Evolutionary conservation across 495 filamentous ascomycete species (phyloP).

Genomic region (Copromyces sp.): DNA sequence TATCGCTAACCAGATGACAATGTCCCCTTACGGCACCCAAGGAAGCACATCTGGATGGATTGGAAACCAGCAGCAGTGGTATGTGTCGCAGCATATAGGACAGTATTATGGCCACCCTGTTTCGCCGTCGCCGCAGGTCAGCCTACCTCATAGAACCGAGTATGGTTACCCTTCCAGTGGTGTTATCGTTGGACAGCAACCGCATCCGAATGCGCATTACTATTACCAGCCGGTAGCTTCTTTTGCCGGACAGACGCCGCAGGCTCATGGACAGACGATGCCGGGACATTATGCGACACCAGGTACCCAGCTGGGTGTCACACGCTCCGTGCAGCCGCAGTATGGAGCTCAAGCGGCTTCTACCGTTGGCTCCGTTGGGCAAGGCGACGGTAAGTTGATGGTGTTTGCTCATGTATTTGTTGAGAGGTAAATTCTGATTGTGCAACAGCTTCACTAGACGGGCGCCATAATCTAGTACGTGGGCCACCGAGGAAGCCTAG

Average conservation of each 20-base stretch:
- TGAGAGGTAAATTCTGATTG: not conserved
- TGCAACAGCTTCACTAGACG: conserved; percentile 19
- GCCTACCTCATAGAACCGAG: conserved; percentile 21
- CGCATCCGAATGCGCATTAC: conserved; percentile 23
- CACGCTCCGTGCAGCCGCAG: conserved; percentile 5
- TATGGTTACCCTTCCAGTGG: conserved; percentile 29
- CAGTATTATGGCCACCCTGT: conserved; percentile 29
- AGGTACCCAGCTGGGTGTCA: conserved; percentile 3
- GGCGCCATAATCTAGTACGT: conserved; percentile 48
- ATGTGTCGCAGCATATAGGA: conserved; percentile 31
- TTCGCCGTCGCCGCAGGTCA: conserved; percentile 21
- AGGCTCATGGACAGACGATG: conserved; percentile 20
- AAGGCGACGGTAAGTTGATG: conserved; percentile 6
- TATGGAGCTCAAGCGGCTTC: not conserved
- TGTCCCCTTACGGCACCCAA: conserved; percentile 34
- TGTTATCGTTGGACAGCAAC: conserved; percentile 27
- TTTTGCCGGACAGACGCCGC: conserved; percentile 18
- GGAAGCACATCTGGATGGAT: conserved; percentile 18
- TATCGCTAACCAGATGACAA: conserved; percentile 35
- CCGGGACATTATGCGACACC: conserved; percentile 21
- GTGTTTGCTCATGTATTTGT: not conserved
- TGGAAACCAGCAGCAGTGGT: conserved; percentile 29
- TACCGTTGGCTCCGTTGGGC: not conserved
- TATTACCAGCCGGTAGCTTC: conserved; percentile 29
- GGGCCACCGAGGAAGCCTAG: conserved; percentile 90